Conservation (phyloP, 2,329 filamentous ascomycete genomes). For the Calonectria fujianensis region DNA sequence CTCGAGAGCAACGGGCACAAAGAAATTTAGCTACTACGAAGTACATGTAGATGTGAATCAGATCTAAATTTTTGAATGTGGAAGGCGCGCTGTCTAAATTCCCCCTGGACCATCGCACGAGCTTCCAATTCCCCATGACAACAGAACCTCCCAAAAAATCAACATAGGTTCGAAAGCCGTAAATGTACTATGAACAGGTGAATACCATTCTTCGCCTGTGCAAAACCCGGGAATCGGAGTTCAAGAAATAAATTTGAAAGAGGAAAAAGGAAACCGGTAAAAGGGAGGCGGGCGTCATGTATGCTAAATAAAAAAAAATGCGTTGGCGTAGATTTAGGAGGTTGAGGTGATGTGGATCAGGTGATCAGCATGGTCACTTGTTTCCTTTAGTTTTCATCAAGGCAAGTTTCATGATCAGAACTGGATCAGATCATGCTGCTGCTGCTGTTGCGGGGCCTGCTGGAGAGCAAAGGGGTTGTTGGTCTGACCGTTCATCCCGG, state of each 20-base stretch:
- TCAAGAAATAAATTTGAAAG: slow-evolving; percentile 44
- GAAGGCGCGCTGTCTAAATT: slow-evolving; percentile 59
- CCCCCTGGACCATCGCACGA: slow-evolving; percentile 50
- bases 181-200: slow-evolving; percentile 54
- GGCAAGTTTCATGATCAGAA: slow-evolving; percentile 65
- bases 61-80: slow-evolving; percentile 60
- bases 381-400: slow-evolving; percentile 26
- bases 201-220: slow-evolving; percentile 56
- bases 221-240: slow-evolving; percentile 53
- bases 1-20: slow-evolving; percentile 28
- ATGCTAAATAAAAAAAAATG: slow-evolving; percentile 11
- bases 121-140: slow-evolving; percentile 52
- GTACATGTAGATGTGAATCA: slow-evolving; percentile 55
- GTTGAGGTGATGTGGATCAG: slow-evolving; percentile 5
- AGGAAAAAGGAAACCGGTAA: slow-evolving; percentile 44
- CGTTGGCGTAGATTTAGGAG: slow-evolving; percentile 21
- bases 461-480: slow-evolving; percentile 76
- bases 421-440: slow-evolving; percentile 77
- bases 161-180: slow-evolving; percentile 49
- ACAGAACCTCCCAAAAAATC: slow-evolving; percentile 52
- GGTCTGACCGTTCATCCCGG: slow-evolving; percentile 72
- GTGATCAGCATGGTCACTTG: not conserved
- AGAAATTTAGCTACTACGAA: slow-evolving; percentile 41
- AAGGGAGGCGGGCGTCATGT: slow-evolving; percentile 29
- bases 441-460: slow-evolving; percentile 69